Evolutionary conservation across 2,329 filamentous ascomycete species (phyloP).

Genomic region (Apiospora hydei): DNA sequence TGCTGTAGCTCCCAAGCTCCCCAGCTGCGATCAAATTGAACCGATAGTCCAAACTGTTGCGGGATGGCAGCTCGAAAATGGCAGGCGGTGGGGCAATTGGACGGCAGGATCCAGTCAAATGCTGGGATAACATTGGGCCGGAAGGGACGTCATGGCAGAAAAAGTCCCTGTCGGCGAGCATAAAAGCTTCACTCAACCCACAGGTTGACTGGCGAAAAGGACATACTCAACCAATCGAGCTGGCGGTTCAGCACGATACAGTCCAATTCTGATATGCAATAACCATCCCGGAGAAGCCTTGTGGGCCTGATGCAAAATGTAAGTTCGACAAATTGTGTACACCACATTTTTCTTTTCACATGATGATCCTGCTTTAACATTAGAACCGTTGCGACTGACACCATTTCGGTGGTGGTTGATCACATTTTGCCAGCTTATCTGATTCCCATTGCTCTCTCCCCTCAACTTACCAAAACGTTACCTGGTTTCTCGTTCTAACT

Average conservation of each 20-base stretch:
- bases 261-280: neutral
- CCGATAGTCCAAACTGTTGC: slow-evolving; percentile 10
- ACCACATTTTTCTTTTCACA: neutral
- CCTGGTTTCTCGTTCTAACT: neutral
- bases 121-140: slow-evolving; percentile 13
- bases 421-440: slow-evolving; percentile 59
- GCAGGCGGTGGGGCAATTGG: neutral
- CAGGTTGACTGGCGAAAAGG: neutral
- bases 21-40: slow-evolving; percentile 15
- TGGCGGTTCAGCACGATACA: neutral
- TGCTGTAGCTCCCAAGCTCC: slow-evolving; percentile 4
- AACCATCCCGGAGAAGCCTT: neutral
- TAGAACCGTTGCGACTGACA: slow-evolving; percentile 69
- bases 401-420: slow-evolving; percentile 57
- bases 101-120: neutral
- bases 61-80: neutral
- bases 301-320: neutral
- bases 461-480: neutral
- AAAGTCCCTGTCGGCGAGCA: neutral
- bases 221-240: neutral
- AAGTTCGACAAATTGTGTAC: neutral
- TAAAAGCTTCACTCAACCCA: slow-evolving; percentile 1
- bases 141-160: slow-evolving; percentile 14
- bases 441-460: slow-evolving; percentile 36
- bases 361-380: slow-evolving; percentile 60